These are phyloP conservation scores for Aspergillus pseudoglaucus DNA, from an alignment of 2,329 filamentous ascomycete genomes.

Conservation along the genomic window DNA sequence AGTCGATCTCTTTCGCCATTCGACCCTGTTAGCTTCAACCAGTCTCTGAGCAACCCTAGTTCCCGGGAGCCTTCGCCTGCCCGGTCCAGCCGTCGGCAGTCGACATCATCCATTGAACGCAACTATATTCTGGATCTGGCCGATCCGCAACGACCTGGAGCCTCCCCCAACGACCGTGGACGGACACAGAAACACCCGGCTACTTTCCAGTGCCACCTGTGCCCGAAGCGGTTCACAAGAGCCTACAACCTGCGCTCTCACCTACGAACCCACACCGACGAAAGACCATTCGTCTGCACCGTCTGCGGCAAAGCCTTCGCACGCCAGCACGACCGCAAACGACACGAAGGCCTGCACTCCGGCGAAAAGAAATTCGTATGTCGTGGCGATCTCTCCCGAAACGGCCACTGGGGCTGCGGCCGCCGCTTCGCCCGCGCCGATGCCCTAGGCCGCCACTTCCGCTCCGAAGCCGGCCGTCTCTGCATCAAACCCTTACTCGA, in stretches of 20 bases:
- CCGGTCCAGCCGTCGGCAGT: constrained; percentile 37
- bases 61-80: constrained; percentile 42
- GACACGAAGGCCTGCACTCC: constrained; percentile 90
- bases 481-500: constrained; percentile 97
- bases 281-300: constrained; percentile 93
- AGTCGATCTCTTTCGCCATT: constrained; percentile 41
- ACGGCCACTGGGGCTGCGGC: constrained; percentile 85
- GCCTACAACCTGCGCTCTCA: constrained; percentile 96
- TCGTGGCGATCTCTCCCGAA: constrained; percentile 77
- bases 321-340: constrained; percentile 92
- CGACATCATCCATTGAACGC: constrained; percentile 47
- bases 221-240: constrained; percentile 90
- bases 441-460: constrained; percentile 87
- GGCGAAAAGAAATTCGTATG: constrained; percentile 99
- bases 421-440: constrained; percentile 91
- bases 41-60: constrained; percentile 33
- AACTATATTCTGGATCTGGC: constrained; percentile 86
- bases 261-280: constrained; percentile 91
- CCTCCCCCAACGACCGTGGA: constrained; percentile 57
- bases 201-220: constrained; percentile 89
- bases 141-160: constrained; percentile 74
- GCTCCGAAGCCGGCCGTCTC: constrained; percentile 87
- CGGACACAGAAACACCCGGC: constrained; percentile 96
- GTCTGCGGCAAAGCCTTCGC: constrained; percentile 97
- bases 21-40: constrained; percentile 19